Evolutionary conservation across 2,329 filamentous ascomycete species (phyloP).

Genomic region (Emydomyces testavorans): DNA sequence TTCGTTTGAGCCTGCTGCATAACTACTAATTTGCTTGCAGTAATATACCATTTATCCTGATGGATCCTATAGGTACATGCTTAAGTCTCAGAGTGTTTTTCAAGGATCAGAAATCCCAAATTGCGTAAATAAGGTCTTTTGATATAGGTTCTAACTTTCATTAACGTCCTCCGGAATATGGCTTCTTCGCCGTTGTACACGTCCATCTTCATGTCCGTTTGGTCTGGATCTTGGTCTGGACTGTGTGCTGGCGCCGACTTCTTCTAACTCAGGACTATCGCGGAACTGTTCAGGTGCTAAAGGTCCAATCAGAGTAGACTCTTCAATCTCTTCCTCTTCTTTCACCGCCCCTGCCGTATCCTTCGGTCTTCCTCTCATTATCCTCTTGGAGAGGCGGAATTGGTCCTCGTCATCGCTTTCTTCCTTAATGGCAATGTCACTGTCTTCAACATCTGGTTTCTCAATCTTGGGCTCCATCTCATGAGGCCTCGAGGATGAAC

Average conservation of each 20-base stretch:
- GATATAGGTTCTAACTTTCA: background rate
- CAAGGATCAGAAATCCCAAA: too few species aligned
- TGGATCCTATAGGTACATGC: too few species aligned
- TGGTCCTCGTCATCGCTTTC: conserved; percentile 12
- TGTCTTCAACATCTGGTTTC: conserved; percentile 14
- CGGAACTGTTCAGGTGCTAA: conserved; percentile 8
- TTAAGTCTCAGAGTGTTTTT: too few species aligned
- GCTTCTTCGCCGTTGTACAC: background rate
- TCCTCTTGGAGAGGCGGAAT: conserved; percentile 14
- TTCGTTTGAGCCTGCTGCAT: too few species aligned
- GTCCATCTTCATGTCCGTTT: background rate
- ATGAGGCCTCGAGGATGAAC: conserved; percentile 29
- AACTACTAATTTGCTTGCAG: too few species aligned
- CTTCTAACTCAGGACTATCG: background rate
- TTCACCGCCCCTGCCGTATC: conserved; percentile 22
- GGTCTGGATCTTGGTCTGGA: background rate
- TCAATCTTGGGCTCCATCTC: conserved; percentile 11
- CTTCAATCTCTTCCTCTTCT: conserved; percentile 25
- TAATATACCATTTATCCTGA: too few species aligned
- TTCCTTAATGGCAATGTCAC: conserved; percentile 9
- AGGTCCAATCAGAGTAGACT: conserved; percentile 17
- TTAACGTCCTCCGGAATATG: background rate
- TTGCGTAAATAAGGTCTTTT: background rate
- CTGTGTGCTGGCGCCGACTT: conserved; percentile 5
- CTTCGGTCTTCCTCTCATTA: conserved; percentile 17